phyloP scores from a whole-genome alignment of 495 filamentous ascomycete genomes.

The Tetracladium marchalianum region DNA sequence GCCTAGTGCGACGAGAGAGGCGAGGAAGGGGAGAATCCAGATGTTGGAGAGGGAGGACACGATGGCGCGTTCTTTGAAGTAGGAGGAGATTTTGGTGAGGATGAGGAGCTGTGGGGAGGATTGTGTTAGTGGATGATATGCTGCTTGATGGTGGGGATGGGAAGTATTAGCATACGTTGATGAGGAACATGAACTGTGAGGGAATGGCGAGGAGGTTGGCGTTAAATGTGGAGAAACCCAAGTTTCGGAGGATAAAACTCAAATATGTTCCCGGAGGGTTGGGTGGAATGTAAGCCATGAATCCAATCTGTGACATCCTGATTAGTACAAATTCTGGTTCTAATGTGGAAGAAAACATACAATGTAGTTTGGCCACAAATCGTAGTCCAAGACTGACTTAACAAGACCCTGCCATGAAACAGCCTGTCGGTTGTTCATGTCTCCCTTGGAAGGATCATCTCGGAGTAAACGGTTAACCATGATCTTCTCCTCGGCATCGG shows the following conservation, averaged over 20 bases:
- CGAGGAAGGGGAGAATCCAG: conserved; percentile 45
- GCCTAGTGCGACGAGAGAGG: conserved; percentile 36
- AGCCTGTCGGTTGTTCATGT: conserved; percentile 46
- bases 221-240: conserved; percentile 54
- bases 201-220: conserved; percentile 61
- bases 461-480: conserved; percentile 63
- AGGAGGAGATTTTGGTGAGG: conserved; percentile 34
- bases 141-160: neutral
- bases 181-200: conserved; percentile 35
- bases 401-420: conserved; percentile 45
- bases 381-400: conserved; percentile 49
- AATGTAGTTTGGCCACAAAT: conserved; percentile 61
- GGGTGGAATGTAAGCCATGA: conserved; percentile 34
- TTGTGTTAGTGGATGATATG: neutral
- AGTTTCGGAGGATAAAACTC: conserved; percentile 43
- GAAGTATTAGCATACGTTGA: conserved; percentile 27
- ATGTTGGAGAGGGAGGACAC: conserved; percentile 38
- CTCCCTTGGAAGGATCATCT: conserved; percentile 54
- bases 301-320: conserved; percentile 41
- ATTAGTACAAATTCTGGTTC: no score
- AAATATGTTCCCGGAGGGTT: conserved; percentile 36
- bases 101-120: conserved; percentile 29
- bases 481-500: conserved; percentile 50
- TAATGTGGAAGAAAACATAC: conserved; percentile 14
- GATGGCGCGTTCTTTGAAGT: conserved; percentile 42